These are phyloP conservation scores for Lentinula detonsa DNA, from an alignment of 768 basidiomycete species.

Conservation along the genomic window DNA sequence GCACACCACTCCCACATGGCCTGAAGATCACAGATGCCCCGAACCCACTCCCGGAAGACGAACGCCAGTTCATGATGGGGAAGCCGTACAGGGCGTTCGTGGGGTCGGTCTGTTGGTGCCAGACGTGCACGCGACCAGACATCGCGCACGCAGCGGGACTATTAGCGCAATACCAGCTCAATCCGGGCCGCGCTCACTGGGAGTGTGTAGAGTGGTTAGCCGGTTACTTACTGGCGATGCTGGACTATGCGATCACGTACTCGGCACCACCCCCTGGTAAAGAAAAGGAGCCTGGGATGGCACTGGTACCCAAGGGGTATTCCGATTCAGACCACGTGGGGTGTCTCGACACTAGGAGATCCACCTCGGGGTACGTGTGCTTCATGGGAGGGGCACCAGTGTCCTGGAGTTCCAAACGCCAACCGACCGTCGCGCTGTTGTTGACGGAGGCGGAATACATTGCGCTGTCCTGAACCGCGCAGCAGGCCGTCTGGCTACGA, in stretches of 20 bases:
- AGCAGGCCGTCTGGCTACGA: no score
- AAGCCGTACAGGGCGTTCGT: neutral
- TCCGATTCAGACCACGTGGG: neutral
- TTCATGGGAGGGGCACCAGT: no score
- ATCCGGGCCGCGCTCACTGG: neutral
- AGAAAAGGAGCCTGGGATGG: neutral
- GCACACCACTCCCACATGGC: neutral
- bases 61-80: neutral
- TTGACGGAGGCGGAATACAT: no score
- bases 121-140: neutral
- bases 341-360: neutral
- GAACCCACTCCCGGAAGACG: neutral
- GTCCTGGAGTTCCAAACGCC: no score
- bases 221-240: neutral
- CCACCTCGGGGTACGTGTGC: neutral
- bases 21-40: neutral
- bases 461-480: no score
- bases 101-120: neutral
- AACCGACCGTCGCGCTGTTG: no score
- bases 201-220: neutral
- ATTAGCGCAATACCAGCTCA: neutral
- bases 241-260: neutral
- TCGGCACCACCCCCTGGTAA: no score
- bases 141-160: neutral
- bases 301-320: neutral